Conservation (phyloP, 352 stramenopile species). For the Ophiocytium majus region DNA sequence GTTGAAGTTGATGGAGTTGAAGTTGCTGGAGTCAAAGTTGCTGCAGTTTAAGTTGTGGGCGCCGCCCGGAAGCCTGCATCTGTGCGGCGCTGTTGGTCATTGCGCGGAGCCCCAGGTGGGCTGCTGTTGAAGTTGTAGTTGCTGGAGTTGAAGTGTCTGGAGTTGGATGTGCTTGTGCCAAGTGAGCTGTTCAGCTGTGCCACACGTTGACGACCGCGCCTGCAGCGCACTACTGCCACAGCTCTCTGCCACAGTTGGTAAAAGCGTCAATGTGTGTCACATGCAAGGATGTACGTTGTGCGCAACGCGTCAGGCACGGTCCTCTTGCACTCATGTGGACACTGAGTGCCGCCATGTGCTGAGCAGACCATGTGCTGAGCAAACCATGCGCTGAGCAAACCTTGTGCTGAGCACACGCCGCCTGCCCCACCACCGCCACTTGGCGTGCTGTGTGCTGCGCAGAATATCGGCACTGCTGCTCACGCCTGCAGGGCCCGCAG, state of each 20-base stretch:
- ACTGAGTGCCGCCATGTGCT: too few species aligned
- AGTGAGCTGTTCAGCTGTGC: too few species aligned
- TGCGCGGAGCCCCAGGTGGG: neutral
- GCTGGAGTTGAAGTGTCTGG: neutral
- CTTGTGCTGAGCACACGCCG: neutral
- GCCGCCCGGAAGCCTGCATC: neutral
- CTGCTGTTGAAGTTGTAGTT: neutral
- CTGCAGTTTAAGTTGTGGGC: neutral
- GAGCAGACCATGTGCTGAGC: too few species aligned
- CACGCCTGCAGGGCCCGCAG: neutral
- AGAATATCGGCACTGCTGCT: neutral
- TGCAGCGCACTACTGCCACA: too few species aligned
- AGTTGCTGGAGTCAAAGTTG: neutral
- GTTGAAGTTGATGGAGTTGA: neutral
- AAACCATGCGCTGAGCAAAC: too few species aligned
- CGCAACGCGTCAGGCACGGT: too few species aligned
- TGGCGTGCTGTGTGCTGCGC: neutral
- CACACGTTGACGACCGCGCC: too few species aligned
- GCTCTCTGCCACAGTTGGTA: too few species aligned
- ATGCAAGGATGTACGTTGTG: too few species aligned
- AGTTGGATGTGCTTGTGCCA: neutral
- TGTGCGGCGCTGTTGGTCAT: neutral
- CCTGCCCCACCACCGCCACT: too few species aligned
- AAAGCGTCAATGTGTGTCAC: too few species aligned
- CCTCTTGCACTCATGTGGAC: too few species aligned